These are phyloP conservation scores for Mycena crocata DNA, from an alignment of 768 basidiomycete species.

Conservation along the genomic window DNA sequence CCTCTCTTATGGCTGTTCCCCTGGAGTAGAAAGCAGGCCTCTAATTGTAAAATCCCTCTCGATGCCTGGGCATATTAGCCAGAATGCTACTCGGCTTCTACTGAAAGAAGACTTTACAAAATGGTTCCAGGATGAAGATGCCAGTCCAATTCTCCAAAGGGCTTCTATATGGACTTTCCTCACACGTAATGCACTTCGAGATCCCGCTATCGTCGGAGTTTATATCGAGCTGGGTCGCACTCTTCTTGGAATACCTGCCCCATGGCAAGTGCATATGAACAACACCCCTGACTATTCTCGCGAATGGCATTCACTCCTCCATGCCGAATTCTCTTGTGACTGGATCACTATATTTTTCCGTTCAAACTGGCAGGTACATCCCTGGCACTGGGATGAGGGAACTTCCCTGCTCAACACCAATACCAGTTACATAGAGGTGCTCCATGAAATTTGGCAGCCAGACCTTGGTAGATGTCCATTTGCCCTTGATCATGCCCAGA, in stretches of 20 bases:
- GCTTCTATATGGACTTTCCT: not conserved
- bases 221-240: not conserved
- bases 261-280: no score
- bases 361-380: not conserved
- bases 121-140: not conserved
- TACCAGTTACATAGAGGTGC: no score
- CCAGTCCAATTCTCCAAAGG: not conserved
- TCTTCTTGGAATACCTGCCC: not conserved
- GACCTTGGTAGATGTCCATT: not conserved
- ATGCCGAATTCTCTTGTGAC: not conserved
- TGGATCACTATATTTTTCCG: not conserved
- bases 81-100: not conserved
- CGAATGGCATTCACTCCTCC: not conserved
- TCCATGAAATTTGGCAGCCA: not conserved
- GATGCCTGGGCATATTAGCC: not conserved
- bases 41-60: not conserved
- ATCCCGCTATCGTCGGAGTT: not conserved
- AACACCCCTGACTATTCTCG: no score
- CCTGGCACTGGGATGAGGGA: no score
- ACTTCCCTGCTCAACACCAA: no score
- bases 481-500: not conserved
- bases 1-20: not conserved
- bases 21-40: not conserved
- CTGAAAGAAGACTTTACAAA: not conserved
- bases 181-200: not conserved